Conservation (phyloP, 331 rosid genomes). For the Pyracantha coccinea region DNA sequence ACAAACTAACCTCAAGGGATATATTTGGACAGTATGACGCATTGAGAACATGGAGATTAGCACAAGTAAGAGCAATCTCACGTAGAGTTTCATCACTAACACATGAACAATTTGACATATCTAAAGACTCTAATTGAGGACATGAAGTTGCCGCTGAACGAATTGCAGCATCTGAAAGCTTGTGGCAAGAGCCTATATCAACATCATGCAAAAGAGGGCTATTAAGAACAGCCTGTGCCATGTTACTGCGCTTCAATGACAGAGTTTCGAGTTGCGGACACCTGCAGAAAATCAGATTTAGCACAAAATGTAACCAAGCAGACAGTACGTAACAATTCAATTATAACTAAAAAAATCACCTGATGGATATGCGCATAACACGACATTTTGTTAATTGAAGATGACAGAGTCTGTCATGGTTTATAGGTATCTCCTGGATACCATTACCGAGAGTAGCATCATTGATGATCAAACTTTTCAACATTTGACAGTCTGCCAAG, state of each 20-base stretch:
- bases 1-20: constrained; percentile 74
- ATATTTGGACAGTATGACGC: constrained; percentile 94
- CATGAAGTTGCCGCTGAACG: constrained; percentile 92
- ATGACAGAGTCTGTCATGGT: constrained; percentile 71
- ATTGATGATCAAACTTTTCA: constrained; percentile 62
- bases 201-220: constrained; percentile 83
- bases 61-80: constrained; percentile 64
- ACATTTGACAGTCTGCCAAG: constrained; percentile 57
- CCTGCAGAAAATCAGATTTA: constrained; percentile 40
- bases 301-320: neutral
- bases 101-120: constrained; percentile 87
- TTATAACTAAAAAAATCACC: constrained; percentile 29
- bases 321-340: neutral
- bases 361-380: constrained; percentile 81
- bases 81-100: constrained; percentile 95
- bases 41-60: constrained; percentile 69
- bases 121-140: constrained; percentile 72
- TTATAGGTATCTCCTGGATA: constrained; percentile 71
- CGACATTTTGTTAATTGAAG: constrained; percentile 86
- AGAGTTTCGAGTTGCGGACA: constrained; percentile 89
- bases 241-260: constrained; percentile 97
- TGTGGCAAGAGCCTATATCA: constrained; percentile 92
- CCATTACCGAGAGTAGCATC: constrained; percentile 90
- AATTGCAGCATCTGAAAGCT: constrained; percentile 95
- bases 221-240: constrained; percentile 94